A percentile compares a stretch with the other conserved stretches of the same genome.
phyloP scores from a whole-genome alignment of 116 monocot genomes.

The Posidonia oceanica region DNA sequence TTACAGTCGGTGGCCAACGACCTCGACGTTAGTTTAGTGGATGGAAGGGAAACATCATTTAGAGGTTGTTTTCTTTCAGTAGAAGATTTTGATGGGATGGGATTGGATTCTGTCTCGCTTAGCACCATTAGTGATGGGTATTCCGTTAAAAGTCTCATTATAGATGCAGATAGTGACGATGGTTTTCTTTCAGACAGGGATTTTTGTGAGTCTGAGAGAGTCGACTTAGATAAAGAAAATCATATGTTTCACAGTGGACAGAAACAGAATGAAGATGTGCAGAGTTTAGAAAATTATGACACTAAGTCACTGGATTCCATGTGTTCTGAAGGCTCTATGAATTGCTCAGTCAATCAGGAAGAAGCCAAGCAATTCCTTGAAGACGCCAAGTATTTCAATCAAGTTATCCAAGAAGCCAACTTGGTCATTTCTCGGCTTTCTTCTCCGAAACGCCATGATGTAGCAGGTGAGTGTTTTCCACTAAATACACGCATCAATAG shows the following conservation, averaged over 20 bases:
- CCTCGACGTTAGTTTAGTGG: background rate
- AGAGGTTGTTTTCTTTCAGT: constrained; percentile 8
- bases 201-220: constrained; percentile 4
- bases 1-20: background rate
- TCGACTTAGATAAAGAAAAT: constrained; percentile 2
- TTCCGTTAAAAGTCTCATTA: constrained; percentile 50
- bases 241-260: background rate
- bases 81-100: constrained; percentile 11
- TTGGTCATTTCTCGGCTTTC: constrained; percentile 6
- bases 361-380: background rate
- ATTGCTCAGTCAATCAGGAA: background rate
- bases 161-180: constrained; percentile 36
- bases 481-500: background rate
- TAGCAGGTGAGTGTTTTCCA: background rate
- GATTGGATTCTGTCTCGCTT: constrained; percentile 39
- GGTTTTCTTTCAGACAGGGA: constrained; percentile 53
- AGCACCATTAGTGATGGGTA: constrained; percentile 65
- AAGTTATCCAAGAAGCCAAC: constrained; percentile 4
- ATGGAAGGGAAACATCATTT: background rate
- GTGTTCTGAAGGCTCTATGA: background rate
- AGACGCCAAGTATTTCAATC: background rate
- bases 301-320: background rate
- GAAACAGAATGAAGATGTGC: background rate
- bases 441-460: background rate
- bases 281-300: background rate